Conservation (phyloP, 176 grass and related monocot species). For the Hsuehochloa calcarea region DNA sequence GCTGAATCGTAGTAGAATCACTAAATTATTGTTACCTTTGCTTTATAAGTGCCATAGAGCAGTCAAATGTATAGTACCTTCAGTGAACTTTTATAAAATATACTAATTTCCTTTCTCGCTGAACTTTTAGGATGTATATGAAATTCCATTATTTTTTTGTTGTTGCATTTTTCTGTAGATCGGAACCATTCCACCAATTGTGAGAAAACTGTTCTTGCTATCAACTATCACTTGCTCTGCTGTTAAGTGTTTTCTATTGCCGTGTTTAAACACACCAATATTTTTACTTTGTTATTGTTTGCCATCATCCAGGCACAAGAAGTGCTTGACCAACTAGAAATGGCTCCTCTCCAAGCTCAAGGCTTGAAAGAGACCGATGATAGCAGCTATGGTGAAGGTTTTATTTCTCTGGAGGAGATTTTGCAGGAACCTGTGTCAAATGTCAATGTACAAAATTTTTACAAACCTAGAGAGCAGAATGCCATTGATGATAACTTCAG, state of each 20-base stretch:
- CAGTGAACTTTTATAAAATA: background rate
- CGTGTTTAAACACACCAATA: constrained; percentile 19
- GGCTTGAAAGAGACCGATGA: constrained; percentile 31
- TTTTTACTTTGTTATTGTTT: constrained; percentile 29
- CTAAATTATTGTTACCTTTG: too few relatives aligned
- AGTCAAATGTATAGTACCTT: too few relatives aligned
- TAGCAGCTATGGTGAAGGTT: constrained; percentile 13
- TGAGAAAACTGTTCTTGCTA: background rate
- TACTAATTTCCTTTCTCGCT: background rate
- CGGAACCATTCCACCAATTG: background rate
- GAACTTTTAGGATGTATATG: background rate
- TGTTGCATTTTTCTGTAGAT: background rate
- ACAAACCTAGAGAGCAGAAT: constrained; percentile 28
- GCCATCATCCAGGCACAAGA: constrained; percentile 19
- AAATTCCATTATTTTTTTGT: background rate
- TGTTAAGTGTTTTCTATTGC: background rate
- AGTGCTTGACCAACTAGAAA: constrained; percentile 22
- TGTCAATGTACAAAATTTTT: constrained; percentile 19
- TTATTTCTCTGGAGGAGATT: constrained; percentile 54
- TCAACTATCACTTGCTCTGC: background rate
- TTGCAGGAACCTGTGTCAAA: constrained; percentile 41
- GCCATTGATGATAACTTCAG: constrained; percentile 33
- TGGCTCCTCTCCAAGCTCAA: constrained; percentile 19
- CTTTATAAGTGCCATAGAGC: too few relatives aligned
- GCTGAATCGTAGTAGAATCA: too few relatives aligned